A percentile compares a stretch with the other conserved stretches of the same genome.
Conservation (phyloP, 2,329 filamentous ascomycete species). For the Raffaelea ambrosiae region DNA sequence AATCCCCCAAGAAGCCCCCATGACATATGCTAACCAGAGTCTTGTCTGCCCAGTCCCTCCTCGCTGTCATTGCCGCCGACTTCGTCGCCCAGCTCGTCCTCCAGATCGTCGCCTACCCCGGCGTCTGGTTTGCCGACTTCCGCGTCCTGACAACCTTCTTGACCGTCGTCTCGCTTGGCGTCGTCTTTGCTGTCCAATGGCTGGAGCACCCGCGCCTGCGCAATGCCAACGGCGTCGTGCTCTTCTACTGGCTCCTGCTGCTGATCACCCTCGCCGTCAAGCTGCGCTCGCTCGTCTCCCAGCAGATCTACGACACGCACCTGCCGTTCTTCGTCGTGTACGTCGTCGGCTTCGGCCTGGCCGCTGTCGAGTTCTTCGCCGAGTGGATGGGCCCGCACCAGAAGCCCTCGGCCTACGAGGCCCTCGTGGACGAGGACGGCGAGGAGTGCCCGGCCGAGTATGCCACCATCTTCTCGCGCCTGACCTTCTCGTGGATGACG, state of each 20-base stretch:
- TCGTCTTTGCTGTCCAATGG: conserved; percentile 77
- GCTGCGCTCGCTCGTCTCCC: conserved; percentile 74
- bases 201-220: conserved; percentile 75
- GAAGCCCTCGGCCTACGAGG: conserved; percentile 47
- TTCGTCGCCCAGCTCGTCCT: conserved; percentile 64
- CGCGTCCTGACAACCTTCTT: conserved; percentile 73
- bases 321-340: conserved; percentile 72
- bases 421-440: conserved; percentile 46
- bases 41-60: no score
- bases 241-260: conserved; percentile 89
- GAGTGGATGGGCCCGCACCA: conserved; percentile 86
- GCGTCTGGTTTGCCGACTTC: conserved; percentile 72
- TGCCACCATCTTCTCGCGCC: conserved; percentile 82
- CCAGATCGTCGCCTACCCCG: conserved; percentile 62
- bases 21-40: background rate
- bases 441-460: conserved; percentile 71
- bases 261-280: conserved; percentile 73
- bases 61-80: conserved; percentile 59
- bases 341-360: conserved; percentile 61
- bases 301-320: conserved; percentile 58
- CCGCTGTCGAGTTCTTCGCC: conserved; percentile 61
- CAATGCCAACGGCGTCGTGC: conserved; percentile 76
- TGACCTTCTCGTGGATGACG: conserved; percentile 98
- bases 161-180: conserved; percentile 61
- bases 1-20: no score